Percentiles rank a stretch among this genome's conserved stretches.
Conservation (phyloP, 306 rosid species). For the Vigna unguiculata region DNA sequence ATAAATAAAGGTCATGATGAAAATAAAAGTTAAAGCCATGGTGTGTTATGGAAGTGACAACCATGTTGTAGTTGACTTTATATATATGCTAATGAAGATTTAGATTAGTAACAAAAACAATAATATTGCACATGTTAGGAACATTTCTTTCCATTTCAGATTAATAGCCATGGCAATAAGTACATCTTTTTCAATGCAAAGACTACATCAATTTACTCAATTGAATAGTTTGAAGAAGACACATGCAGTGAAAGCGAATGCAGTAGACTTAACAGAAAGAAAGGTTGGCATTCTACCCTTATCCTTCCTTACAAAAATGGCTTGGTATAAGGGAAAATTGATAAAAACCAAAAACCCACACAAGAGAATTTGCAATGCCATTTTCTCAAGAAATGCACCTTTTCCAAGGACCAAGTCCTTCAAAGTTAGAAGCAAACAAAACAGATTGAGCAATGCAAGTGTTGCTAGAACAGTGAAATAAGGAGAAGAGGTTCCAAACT, state of each 20-base stretch:
- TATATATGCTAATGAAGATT: no score
- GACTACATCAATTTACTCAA: background rate
- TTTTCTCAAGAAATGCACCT: background rate
- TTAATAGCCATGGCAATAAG: no score
- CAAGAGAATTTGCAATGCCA: slow-evolving; percentile 59
- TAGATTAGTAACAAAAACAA: no score
- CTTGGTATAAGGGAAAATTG: slow-evolving; percentile 66
- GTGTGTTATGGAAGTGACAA: no score
- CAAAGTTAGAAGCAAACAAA: slow-evolving; percentile 50
- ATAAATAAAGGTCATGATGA: no score
- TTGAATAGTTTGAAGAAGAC: background rate
- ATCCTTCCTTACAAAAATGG: slow-evolving; percentile 66
- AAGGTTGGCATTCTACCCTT: slow-evolving; percentile 62
- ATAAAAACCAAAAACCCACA: slow-evolving; percentile 58
- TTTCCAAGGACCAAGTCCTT: slow-evolving; percentile 41
- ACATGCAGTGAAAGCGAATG: slow-evolving; percentile 25
- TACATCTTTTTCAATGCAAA: background rate
- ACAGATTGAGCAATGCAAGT: slow-evolving; percentile 62
- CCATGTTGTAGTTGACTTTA: no score
- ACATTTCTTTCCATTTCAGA: no score
- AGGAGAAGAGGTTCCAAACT: slow-evolving; percentile 71
- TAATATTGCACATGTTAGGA: no score
- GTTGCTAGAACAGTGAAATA: slow-evolving; percentile 58
- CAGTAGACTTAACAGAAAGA: slow-evolving; percentile 36
- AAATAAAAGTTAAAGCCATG: no score